phyloP scores from a whole-genome alignment of 2,329 filamentous ascomycete species.

The Ceratocystiopsis brevicomis region DNA sequence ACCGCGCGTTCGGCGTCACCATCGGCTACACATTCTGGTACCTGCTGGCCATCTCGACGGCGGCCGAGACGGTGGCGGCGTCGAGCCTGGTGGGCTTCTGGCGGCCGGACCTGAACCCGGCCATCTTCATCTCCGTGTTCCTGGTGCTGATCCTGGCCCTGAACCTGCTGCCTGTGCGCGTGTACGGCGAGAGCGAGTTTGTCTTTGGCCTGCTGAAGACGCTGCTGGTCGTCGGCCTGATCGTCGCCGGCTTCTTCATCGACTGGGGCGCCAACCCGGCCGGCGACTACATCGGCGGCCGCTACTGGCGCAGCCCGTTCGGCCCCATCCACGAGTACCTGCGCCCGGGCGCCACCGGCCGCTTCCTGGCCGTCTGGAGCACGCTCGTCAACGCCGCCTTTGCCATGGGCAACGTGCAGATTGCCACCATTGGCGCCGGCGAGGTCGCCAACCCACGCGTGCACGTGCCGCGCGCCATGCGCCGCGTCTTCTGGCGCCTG shows the following conservation, averaged over 20 bases:
- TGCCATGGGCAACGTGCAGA: neutral
- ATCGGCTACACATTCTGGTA: conserved; percentile 1
- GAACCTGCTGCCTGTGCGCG: neutral
- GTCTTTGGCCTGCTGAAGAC: no score
- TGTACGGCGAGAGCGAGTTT: no score
- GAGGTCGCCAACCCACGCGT: conserved; percentile 9
- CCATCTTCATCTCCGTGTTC: conserved; percentile 1
- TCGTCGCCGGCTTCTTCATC: conserved; percentile 41
- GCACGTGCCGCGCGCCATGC: conserved; percentile 7
- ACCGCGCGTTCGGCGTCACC: conserved; percentile 1
- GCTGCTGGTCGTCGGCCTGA: conserved; percentile 11
- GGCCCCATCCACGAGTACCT: conserved; percentile 29
- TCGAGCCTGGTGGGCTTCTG: neutral
- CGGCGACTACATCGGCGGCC: conserved; percentile 36
- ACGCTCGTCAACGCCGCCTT: neutral
- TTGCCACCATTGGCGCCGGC: conserved; percentile 6
- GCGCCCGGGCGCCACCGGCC: conserved; percentile 39
- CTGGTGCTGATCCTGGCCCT: neutral
- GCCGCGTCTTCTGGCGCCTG: conserved; percentile 2
- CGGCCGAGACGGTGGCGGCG: conserved; percentile 1
- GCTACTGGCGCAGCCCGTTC: conserved; percentile 37
- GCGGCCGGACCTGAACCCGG: conserved; percentile 1
- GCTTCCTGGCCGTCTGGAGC: conserved; percentile 39
- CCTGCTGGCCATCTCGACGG: neutral
- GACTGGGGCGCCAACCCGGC: conserved; percentile 36